These are phyloP conservation scores for Melaleuca quinquenervia DNA, from an alignment of 345 rosid species.

Conservation along the genomic window DNA sequence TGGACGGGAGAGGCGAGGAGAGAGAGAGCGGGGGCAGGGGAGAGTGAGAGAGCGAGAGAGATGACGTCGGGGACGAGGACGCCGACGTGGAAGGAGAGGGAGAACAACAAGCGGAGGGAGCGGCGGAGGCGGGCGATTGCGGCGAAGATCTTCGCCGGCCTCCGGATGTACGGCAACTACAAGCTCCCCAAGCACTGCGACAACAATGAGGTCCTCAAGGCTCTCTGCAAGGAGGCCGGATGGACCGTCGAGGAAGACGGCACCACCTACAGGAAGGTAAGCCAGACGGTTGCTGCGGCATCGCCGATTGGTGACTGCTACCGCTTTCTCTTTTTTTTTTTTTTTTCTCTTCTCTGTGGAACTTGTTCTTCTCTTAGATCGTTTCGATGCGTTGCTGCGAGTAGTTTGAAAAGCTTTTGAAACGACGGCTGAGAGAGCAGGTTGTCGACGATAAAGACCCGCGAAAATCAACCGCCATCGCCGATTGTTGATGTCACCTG, in stretches of 20 bases:
- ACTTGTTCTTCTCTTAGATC: background rate
- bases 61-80: conserved; percentile 93
- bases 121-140: conserved; percentile 88
- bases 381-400: background rate
- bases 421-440: background rate
- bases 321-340: background rate
- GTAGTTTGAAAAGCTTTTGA: background rate
- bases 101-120: conserved; percentile 93
- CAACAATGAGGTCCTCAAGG: conserved; percentile 94
- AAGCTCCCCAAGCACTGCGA: conserved; percentile 98
- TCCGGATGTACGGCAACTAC: conserved; percentile 83
- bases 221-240: conserved; percentile 89
- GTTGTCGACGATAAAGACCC: background rate
- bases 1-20: background rate
- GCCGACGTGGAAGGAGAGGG: conserved; percentile 99
- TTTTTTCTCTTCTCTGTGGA: background rate
- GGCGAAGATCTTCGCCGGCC: conserved; percentile 86
- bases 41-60: background rate
- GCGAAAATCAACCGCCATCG: background rate
- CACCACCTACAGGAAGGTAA: conserved; percentile 85
- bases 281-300: too few relatives aligned
- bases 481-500: background rate
- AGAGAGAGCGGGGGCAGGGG: background rate
- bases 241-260: conserved; percentile 98
- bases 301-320: background rate